Evolutionary conservation across 495 filamentous ascomycete species (phyloP).

Genomic region (Penicillium pulvis): DNA sequence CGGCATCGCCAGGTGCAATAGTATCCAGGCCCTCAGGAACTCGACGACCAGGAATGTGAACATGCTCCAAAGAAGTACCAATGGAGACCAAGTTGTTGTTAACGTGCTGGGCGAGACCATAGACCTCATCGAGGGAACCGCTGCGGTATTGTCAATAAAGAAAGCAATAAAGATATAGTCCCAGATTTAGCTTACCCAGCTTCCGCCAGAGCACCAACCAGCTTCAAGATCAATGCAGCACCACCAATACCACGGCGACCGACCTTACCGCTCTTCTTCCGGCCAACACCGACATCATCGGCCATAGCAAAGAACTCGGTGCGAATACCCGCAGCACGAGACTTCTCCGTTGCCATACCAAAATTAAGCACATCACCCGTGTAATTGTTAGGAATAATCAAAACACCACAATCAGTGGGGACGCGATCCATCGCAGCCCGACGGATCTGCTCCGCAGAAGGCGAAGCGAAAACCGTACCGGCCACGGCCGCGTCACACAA

Average conservation of each 20-base stretch:
- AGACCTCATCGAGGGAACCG: slow-evolving; percentile 65
- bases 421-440: slow-evolving; percentile 73
- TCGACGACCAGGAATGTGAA: slow-evolving; percentile 85
- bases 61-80: slow-evolving; percentile 83
- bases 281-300: slow-evolving; percentile 94
- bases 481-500: slow-evolving; percentile 85
- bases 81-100: slow-evolving; percentile 81
- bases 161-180: neutral
- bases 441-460: slow-evolving; percentile 83
- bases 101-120: slow-evolving; percentile 67
- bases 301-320: slow-evolving; percentile 93
- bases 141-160: slow-evolving; percentile 17
- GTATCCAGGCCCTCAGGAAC: slow-evolving; percentile 47
- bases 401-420: slow-evolving; percentile 67
- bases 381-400: slow-evolving; percentile 70
- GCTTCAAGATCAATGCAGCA: slow-evolving; percentile 87
- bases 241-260: slow-evolving; percentile 90
- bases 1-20: slow-evolving; percentile 71
- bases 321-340: slow-evolving; percentile 72
- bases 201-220: slow-evolving; percentile 81
- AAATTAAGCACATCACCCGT: slow-evolving; percentile 89
- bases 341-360: slow-evolving; percentile 92
- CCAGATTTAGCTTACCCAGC: slow-evolving; percentile 51
- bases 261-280: slow-evolving; percentile 82
- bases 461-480: slow-evolving; percentile 91